Conservation (phyloP, 2,329 filamentous ascomycete species). For the Ophiosphaerella herpotricha region DNA sequence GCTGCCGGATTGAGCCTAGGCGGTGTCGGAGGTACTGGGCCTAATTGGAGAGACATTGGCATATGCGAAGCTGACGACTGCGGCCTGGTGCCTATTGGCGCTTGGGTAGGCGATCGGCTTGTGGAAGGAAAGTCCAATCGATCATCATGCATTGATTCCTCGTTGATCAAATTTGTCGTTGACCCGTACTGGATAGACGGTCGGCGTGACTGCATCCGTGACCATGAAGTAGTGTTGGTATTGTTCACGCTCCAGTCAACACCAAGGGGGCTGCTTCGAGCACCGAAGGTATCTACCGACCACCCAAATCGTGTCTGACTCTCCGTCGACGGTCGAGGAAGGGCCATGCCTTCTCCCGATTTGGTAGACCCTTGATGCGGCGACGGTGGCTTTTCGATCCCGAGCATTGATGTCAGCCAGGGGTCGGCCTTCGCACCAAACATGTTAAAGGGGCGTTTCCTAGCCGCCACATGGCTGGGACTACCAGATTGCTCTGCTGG, state of each 20-base stretch:
- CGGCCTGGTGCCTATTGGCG: constrained; percentile 80
- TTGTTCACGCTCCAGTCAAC: constrained; percentile 49
- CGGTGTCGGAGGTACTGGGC: constrained; percentile 54
- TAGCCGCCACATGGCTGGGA: constrained; percentile 45
- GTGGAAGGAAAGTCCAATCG: constrained; percentile 55
- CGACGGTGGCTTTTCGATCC: constrained; percentile 48
- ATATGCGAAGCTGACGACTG: constrained; percentile 58
- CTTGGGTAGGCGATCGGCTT: constrained; percentile 59
- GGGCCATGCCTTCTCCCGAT: constrained; percentile 50
- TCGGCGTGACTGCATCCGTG: constrained; percentile 75
- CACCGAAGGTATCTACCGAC: constrained; percentile 44
- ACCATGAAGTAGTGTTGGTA: constrained; percentile 61
- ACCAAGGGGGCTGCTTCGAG: constrained; percentile 48
- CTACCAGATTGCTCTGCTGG: constrained; percentile 38
- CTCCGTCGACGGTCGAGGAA: constrained; percentile 46
- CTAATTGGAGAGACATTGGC: constrained; percentile 19
- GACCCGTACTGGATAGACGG: constrained; percentile 80
- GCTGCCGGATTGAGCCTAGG: constrained; percentile 79
- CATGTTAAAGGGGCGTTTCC: constrained; percentile 56
- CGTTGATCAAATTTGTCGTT: constrained; percentile 64
- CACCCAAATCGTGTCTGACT: constrained; percentile 47
- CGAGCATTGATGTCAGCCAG: constrained; percentile 51
- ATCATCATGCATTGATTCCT: constrained; percentile 56
- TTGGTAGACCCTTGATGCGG: constrained; percentile 72
- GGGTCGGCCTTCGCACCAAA: constrained; percentile 58